Conservation (phyloP, 345 rosid species). For the Punica granatum region DNA sequence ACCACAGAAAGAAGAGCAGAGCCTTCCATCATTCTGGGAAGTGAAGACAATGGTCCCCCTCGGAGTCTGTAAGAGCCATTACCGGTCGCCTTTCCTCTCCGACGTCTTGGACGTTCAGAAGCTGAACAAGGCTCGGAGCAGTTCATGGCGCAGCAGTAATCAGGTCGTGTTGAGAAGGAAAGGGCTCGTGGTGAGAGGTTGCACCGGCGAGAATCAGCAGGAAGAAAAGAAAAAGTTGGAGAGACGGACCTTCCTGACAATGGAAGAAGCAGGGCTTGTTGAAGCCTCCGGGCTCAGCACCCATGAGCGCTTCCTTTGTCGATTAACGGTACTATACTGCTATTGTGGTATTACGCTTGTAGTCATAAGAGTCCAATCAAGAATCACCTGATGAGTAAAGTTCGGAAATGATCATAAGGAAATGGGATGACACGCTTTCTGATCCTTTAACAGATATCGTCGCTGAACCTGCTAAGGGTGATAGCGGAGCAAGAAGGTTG, state of each 20-base stretch:
- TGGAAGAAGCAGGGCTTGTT: slow-evolving; percentile 90
- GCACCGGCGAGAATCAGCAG: slow-evolving; percentile 28
- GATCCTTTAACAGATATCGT: slow-evolving; percentile 49
- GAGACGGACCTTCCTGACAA: slow-evolving; percentile 43
- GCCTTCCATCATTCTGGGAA: neutral
- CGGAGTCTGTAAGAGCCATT: slow-evolving; percentile 7
- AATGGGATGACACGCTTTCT: neutral
- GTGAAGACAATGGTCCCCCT: slow-evolving; percentile 23
- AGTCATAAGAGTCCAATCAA: no score
- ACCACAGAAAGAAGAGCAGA: slow-evolving; percentile 1
- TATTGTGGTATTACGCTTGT: no score
- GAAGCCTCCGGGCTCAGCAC: slow-evolving; percentile 70
- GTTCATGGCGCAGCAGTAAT: neutral
- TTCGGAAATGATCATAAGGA: neutral
- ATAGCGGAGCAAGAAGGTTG: slow-evolving; percentile 80
- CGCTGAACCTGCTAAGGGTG: slow-evolving; percentile 70
- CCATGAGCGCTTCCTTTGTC: slow-evolving; percentile 79
- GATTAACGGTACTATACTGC: slow-evolving; percentile 54
- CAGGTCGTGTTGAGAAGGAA: slow-evolving; percentile 3
- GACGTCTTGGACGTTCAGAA: slow-evolving; percentile 9
- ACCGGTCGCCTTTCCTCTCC: slow-evolving; percentile 17
- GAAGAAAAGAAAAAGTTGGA: slow-evolving; percentile 31
- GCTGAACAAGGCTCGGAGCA: neutral
- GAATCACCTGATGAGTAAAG: no score
- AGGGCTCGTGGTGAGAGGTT: slow-evolving; percentile 18